Evolutionary conservation across 306 rosid species (phyloP).

Genomic region (Prunus persica): Prunus_persica_NCBIv2 NC_034009.1:25133501-25134000

Average conservation of each 20-base stretch:
- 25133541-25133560: background rate
- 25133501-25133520: constrained; percentile 5
- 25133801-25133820: constrained; percentile 49
- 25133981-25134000: background rate
- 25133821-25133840: background rate
- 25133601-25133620: constrained; percentile 4
- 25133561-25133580: background rate
- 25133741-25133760: constrained; percentile 55
- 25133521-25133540: background rate
- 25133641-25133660: constrained; percentile 99
- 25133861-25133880: background rate
- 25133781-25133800: constrained; percentile 15
- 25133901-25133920: background rate
- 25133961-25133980: background rate
- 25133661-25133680: constrained; percentile 99
- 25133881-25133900: background rate
- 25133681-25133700: constrained; percentile 85
- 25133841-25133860: background rate
- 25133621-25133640: constrained; percentile 44
- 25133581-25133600: constrained; percentile 3
- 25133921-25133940: background rate
- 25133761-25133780: constrained; percentile 18
- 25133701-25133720: constrained; percentile 73
- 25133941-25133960: background rate
- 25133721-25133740: constrained; percentile 66